Evolutionary conservation across 768 basidiomycete species (phyloP).

Genomic region (Lactarius quietus): DNA sequence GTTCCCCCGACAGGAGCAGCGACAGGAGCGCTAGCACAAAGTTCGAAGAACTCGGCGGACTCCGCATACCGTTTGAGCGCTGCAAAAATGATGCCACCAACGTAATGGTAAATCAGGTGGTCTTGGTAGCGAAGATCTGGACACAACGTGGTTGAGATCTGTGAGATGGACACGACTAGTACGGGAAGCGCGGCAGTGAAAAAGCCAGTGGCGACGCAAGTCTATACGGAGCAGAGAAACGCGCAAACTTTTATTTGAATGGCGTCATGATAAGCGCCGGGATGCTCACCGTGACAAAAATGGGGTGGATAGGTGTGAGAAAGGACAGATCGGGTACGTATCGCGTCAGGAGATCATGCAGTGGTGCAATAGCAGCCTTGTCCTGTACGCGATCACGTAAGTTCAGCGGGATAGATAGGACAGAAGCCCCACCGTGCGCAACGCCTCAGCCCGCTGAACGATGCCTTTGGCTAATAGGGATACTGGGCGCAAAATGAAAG

Average conservation of each 20-base stretch:
- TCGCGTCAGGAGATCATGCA: constrained; percentile 56
- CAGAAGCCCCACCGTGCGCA: constrained; percentile 47
- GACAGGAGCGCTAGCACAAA: constrained; percentile 52
- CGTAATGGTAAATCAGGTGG: constrained; percentile 81
- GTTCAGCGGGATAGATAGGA: neutral
- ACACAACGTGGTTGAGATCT: constrained; percentile 54
- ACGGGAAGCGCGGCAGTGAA: constrained; percentile 58
- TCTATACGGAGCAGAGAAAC: constrained; percentile 34
- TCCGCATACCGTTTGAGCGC: constrained; percentile 63
- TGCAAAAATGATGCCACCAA: constrained; percentile 64
- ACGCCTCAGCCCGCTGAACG: constrained; percentile 42
- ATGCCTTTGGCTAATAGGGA: constrained; percentile 65
- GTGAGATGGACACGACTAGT: constrained; percentile 59
- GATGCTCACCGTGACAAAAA: constrained; percentile 56
- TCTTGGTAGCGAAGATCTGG: constrained; percentile 70
- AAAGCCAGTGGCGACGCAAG: constrained; percentile 51
- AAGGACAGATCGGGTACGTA: constrained; percentile 55
- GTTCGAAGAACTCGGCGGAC: constrained; percentile 78
- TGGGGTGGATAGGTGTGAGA: constrained; percentile 67
- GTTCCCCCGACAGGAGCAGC: constrained; percentile 6
- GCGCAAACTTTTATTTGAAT: neutral
- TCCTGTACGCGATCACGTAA: constrained; percentile 37
- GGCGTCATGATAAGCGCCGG: neutral
- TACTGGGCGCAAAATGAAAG: constrained; percentile 43
- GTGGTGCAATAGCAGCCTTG: constrained; percentile 50